phyloP scores from a whole-genome alignment of 176 grass and related monocot genomes.

The Areca catechu region DNA sequence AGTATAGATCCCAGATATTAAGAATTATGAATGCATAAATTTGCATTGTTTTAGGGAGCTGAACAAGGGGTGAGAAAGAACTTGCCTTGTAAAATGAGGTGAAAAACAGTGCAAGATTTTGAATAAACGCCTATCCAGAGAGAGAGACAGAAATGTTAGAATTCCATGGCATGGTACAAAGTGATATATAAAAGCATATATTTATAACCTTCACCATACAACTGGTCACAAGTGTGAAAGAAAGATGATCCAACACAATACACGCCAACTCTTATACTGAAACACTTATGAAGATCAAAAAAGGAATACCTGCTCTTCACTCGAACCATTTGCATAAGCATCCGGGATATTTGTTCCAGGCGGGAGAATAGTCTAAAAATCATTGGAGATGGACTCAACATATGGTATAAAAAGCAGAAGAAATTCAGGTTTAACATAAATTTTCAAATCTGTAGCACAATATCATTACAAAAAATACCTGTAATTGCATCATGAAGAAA shows the following conservation, averaged over 20 bases:
- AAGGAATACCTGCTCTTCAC: conserved; percentile 69
- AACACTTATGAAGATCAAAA: not conserved
- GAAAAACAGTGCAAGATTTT: conserved; percentile 96
- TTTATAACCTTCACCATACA: too few species aligned
- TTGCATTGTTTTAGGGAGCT: not conserved
- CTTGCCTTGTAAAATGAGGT: conserved; percentile 95
- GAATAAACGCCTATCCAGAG: conserved; percentile 70
- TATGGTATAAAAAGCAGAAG: not conserved
- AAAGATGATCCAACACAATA: too few species aligned
- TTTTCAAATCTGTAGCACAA: not conserved
- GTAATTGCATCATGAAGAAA: conserved; percentile 85
- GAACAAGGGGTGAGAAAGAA: not conserved
- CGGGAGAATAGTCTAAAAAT: conserved; percentile 76
- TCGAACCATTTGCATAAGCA: conserved; percentile 95
- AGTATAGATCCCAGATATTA: too few species aligned
- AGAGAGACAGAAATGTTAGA: not conserved
- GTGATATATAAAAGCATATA: not conserved
- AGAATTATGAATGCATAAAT: not conserved
- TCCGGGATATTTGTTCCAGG: conserved; percentile 71
- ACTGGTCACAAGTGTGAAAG: too few species aligned
- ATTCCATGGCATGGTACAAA: not conserved
- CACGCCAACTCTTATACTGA: too few species aligned
- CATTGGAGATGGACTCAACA: not conserved
- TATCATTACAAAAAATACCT: conserved; percentile 35
- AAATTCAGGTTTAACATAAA: conserved; percentile 8